These are phyloP conservation scores for Extremus antarcticus DNA, from an alignment of 495 filamentous ascomycete species.

Conservation along the genomic window DNA sequence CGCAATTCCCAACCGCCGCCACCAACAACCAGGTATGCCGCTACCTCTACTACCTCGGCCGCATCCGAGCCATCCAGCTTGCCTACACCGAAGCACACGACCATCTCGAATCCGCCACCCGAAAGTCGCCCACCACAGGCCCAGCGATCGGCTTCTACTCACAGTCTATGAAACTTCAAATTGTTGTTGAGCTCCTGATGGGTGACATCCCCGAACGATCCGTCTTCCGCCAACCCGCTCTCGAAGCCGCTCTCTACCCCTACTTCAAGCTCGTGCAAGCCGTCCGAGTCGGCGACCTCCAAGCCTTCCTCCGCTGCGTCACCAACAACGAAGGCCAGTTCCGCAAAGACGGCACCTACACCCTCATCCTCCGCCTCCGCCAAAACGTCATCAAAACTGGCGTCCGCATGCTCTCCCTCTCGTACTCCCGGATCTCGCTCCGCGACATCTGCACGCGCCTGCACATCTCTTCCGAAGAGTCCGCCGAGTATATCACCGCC, in stretches of 20 bases:
- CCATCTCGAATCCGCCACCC: conserved; percentile 79
- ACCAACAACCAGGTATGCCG: conserved; percentile 96
- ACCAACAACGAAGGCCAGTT: conserved; percentile 70
- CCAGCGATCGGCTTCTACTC: conserved; percentile 90
- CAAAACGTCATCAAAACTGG: conserved; percentile 99
- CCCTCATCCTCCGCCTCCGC: conserved; percentile 80
- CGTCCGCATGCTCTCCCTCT: conserved; percentile 96
- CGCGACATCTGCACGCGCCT: conserved; percentile 94
- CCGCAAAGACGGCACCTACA: conserved; percentile 89
- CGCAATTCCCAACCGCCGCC: conserved; percentile 81
- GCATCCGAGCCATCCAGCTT: conserved; percentile 90
- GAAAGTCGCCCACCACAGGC: conserved; percentile 83
- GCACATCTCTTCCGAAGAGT: conserved; percentile 86
- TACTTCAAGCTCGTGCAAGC: conserved; percentile 91
- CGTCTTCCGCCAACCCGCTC: conserved; percentile 74
- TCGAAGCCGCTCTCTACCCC: conserved; percentile 77
- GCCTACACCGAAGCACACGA: conserved; percentile 95
- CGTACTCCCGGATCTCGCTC: conserved; percentile 94
- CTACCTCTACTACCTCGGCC: conserved; percentile 91
- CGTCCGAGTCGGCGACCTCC: conserved; percentile 86
- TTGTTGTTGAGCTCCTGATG: conserved; percentile 96
- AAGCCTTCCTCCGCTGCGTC: conserved; percentile 78
- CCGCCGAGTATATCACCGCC: conserved; percentile 95
- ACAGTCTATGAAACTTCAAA: conserved; percentile 81
- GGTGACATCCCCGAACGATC: conserved; percentile 94